Percentiles rank a stretch among this genome's conserved stretches.
Evolutionary conservation across 2,329 filamentous ascomycete species (phyloP).

Genomic region (Aspergillus sp.): DNA sequence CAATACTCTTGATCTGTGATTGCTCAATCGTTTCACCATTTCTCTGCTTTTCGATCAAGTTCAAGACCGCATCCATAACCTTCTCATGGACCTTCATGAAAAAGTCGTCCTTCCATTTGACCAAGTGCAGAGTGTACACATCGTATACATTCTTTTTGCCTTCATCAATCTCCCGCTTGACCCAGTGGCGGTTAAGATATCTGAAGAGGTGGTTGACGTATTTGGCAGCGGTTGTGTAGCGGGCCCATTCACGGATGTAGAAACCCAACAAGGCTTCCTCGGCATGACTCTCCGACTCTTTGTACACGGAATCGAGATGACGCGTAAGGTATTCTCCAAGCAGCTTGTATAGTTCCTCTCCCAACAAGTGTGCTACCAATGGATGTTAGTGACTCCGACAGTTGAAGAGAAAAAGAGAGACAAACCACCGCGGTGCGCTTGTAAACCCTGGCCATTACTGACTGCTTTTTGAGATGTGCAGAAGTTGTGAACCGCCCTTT

Average conservation of each 20-base stretch:
- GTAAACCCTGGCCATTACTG: slow-evolving; percentile 47
- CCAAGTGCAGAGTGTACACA: slow-evolving; percentile 93
- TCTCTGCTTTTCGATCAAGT: slow-evolving; percentile 93
- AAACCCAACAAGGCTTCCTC: slow-evolving; percentile 88
- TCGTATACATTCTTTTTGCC: slow-evolving; percentile 98
- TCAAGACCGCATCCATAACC: slow-evolving; percentile 92
- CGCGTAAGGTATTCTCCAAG: slow-evolving; percentile 77
- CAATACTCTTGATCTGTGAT: slow-evolving; percentile 91
- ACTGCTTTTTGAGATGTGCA: slow-evolving; percentile 96
- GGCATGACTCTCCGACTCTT: slow-evolving; percentile 70
- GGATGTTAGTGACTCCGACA: slow-evolving; percentile 10
- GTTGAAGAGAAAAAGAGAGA: slow-evolving; percentile 4
- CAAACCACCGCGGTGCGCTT: slow-evolving; percentile 68
- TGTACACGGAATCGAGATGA: slow-evolving; percentile 69
- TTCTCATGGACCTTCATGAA: slow-evolving; percentile 78
- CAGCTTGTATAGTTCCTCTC: slow-evolving; percentile 92
- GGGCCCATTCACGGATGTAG: slow-evolving; percentile 95
- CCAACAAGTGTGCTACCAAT: slow-evolving; percentile 77
- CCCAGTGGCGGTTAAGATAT: slow-evolving; percentile 97
- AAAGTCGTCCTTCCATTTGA: slow-evolving; percentile 90
- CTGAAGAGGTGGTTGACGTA: slow-evolving; percentile 97
- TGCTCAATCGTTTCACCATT: slow-evolving; percentile 98
- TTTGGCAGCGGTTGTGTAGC: slow-evolving; percentile 92
- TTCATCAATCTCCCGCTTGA: slow-evolving; percentile 97
- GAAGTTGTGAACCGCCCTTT: slow-evolving; percentile 91